Conservation (phyloP, 1,284 basidiomycete genomes). For the Pseudozyma hubeiensis region DNA sequence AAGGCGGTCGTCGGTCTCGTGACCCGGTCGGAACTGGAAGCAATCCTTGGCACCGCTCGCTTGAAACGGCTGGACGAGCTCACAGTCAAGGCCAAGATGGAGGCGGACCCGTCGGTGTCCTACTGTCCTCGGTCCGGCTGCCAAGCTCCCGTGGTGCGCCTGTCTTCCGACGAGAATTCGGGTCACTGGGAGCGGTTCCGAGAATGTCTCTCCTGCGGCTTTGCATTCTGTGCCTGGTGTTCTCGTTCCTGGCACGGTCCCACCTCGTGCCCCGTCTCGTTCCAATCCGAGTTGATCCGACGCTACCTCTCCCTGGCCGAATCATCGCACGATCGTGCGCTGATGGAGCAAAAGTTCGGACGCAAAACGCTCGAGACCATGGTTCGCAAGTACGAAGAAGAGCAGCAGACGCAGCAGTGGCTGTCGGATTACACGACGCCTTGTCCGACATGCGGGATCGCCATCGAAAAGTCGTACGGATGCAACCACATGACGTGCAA, state of each 20-base stretch:
- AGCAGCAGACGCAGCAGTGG: constrained; percentile 44
- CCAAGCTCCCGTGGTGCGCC: constrained; percentile 38
- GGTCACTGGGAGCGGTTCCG: constrained; percentile 53
- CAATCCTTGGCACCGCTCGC: constrained; percentile 23
- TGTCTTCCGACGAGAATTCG: constrained; percentile 40
- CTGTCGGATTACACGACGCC: constrained; percentile 41
- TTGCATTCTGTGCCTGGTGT: constrained; percentile 53
- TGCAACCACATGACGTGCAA: constrained; percentile 59
- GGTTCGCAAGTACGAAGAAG: constrained; percentile 43
- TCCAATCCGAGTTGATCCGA: constrained; percentile 40
- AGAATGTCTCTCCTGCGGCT: constrained; percentile 45
- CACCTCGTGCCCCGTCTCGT: constrained; percentile 32
- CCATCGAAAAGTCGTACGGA: constrained; percentile 50
- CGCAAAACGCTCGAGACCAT: constrained; percentile 40
- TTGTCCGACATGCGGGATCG: constrained; percentile 46
- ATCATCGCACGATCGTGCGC: constrained; percentile 16
- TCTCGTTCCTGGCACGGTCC: constrained; percentile 49
- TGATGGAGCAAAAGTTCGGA: constrained; percentile 40
- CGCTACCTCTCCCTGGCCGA: constrained; percentile 25
- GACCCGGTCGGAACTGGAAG: constrained; percentile 24
- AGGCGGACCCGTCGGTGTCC: constrained; percentile 49
- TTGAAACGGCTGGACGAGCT: constrained; percentile 36
- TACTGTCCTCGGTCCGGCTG: constrained; percentile 50
- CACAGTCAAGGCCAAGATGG: constrained; percentile 40
- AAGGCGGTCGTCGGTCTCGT: constrained; percentile 23